A percentile compares a stretch with the other conserved stretches of the same genome.
Conservation (phyloP, 1,284 basidiomycete species). For the Prillingera fragicola region DNA sequence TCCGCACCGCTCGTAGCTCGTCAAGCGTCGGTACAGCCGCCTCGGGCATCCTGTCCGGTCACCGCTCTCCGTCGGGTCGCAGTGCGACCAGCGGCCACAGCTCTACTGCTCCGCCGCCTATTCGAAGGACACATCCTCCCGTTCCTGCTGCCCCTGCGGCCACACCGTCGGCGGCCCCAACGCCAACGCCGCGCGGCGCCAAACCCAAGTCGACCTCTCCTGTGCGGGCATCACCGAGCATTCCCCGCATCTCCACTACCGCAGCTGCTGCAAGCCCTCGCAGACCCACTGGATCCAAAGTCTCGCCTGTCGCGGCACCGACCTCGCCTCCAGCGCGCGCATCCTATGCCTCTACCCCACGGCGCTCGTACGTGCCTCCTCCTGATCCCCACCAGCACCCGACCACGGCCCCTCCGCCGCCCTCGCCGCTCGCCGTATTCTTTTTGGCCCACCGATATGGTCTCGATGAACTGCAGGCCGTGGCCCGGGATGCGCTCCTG, state of each 20-base stretch:
- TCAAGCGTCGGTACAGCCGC: conserved; percentile 21
- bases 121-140: background rate
- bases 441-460: conserved; percentile 73
- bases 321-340: conserved; percentile 28
- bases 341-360: conserved; percentile 13
- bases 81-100: conserved; percentile 1
- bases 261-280: conserved; percentile 1
- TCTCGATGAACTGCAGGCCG: conserved; percentile 59
- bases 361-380: conserved; percentile 35
- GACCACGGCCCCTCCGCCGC: conserved; percentile 49
- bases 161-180: background rate
- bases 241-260: background rate
- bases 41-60: conserved; percentile 1
- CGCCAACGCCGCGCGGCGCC: conserved; percentile 1
- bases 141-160: background rate
- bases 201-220: background rate
- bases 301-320: conserved; percentile 21
- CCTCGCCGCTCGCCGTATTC: conserved; percentile 66
- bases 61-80: conserved; percentile 1
- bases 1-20: conserved; percentile 21
- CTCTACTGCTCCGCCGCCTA: background rate
- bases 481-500: conserved; percentile 71
- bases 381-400: conserved; percentile 72
- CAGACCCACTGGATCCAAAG: background rate
- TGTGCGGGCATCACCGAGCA: background rate